These are phyloP conservation scores for Podila verticillata DNA, from an alignment of 192 early-diverging fungal species.

Conservation along the genomic window DNA sequence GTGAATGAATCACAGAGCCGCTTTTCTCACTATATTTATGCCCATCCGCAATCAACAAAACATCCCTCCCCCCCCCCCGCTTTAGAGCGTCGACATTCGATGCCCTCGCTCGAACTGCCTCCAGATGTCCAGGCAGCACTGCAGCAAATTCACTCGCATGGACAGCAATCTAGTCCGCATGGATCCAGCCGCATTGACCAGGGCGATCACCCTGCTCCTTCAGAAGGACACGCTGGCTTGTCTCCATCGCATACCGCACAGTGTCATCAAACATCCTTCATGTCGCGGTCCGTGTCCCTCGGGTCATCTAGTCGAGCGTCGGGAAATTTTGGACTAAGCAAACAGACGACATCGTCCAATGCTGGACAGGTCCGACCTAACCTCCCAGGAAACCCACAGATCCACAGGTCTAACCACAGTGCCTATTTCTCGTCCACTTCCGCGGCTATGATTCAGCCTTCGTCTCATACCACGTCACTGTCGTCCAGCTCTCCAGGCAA, in stretches of 20 bases:
- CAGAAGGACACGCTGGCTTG: neutral
- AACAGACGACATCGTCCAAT: neutral
- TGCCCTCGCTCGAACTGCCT: slow-evolving; percentile 34
- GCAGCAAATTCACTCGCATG: neutral
- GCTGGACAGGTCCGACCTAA: slow-evolving; percentile 28
- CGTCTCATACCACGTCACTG: slow-evolving; percentile 10
- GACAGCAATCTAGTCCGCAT: neutral
- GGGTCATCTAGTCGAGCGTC: slow-evolving; percentile 12
- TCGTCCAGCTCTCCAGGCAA: slow-evolving; percentile 12
- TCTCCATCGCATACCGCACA: slow-evolving; percentile 4
- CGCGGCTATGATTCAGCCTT: neutral
- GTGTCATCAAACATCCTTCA: slow-evolving; percentile 20
- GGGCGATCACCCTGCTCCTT: neutral
- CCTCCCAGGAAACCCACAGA: slow-evolving; percentile 31
- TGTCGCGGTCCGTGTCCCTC: slow-evolving; percentile 35
- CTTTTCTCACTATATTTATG: neutral
- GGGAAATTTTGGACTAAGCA: neutral
- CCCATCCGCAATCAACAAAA: neutral
- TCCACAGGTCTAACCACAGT: slow-evolving; percentile 28
- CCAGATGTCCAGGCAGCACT: slow-evolving; percentile 12
- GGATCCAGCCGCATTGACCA: neutral
- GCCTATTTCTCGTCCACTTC: slow-evolving; percentile 17
- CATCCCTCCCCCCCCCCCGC: neutral
- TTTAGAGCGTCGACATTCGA: slow-evolving; percentile 42
- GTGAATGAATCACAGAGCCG: too few species aligned